Percentiles rank a stretch among this genome's conserved stretches.
phyloP scores from a whole-genome alignment of 192 early-diverging fungal species.

The Helicostylum pulchrum region DNA sequence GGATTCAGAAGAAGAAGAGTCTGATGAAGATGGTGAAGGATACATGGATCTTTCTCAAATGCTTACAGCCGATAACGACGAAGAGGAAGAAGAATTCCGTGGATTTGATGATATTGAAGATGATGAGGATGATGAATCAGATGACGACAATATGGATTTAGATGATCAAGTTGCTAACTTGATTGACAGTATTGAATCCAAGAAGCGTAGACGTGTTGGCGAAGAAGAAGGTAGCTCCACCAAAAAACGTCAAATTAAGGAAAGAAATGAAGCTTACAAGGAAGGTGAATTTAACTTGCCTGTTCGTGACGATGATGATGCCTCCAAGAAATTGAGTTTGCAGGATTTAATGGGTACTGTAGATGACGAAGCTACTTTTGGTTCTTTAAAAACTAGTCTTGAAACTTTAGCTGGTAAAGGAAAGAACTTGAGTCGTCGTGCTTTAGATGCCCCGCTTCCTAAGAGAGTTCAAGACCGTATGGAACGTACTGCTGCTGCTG shows the following conservation, averaged over 20 bases:
- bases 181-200: conserved; percentile 56
- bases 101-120: conserved; percentile 44
- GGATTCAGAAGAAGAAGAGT: conserved; percentile 39
- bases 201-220: conserved; percentile 41
- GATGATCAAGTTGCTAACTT: conserved; percentile 47
- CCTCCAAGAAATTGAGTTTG: conserved; percentile 68
- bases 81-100: conserved; percentile 36
- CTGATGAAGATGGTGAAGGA: conserved; percentile 18
- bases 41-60: conserved; percentile 9
- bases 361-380: conserved; percentile 61
- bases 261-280: conserved; percentile 65
- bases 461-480: conserved; percentile 80
- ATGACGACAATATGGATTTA: conserved; percentile 39
- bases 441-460: conserved; percentile 74
- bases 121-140: conserved; percentile 42
- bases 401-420: conserved; percentile 53
- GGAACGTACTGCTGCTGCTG: conserved; percentile 83
- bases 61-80: conserved; percentile 31
- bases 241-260: conserved; percentile 52
- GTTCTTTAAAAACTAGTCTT: conserved; percentile 62
- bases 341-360: conserved; percentile 70
- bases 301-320: conserved; percentile 34
- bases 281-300: conserved; percentile 74
- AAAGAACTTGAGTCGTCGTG: conserved; percentile 25
- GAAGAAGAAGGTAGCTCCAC: conserved; percentile 36